Percentiles rank a stretch among this genome's conserved stretches.
Conservation (phyloP, 148 eudicot genomes). For the Bassia scoparia region DNA sequence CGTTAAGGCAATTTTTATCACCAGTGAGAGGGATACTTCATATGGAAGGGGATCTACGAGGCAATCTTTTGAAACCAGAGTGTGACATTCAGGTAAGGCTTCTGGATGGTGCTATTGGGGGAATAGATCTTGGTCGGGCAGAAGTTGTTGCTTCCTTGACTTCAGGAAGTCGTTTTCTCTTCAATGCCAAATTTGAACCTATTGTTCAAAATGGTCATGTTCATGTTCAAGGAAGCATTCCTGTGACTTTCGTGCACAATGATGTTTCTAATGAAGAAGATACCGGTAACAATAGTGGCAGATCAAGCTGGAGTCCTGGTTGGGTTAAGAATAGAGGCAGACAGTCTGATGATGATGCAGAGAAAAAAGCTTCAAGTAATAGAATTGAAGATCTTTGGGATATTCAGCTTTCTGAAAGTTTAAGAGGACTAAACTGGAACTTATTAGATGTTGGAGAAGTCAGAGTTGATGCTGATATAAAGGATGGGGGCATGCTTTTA, state of each 20-base stretch:
- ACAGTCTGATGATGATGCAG: constrained; percentile 52
- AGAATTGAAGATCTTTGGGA: constrained; percentile 93
- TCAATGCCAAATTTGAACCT: constrained; percentile 97
- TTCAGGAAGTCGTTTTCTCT: constrained; percentile 88
- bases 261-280: constrained; percentile 60
- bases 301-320: constrained; percentile 64
- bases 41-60: constrained; percentile 99
- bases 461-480: constrained; percentile 98
- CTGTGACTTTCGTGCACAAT: constrained; percentile 61
- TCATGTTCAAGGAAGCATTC: constrained; percentile 97
- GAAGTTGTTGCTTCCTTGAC: constrained; percentile 97
- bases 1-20: constrained; percentile 77
- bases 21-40: constrained; percentile 91
- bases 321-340: constrained; percentile 69
- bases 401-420: constrained; percentile 84
- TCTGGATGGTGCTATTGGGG: constrained; percentile 94
- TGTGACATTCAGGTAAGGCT: constrained; percentile 99
- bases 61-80: constrained; percentile 90
- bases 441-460: constrained; percentile 93
- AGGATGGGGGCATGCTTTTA: constrained; percentile 99
- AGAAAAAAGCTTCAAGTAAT: constrained; percentile 64
- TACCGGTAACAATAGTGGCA: constrained; percentile 50
- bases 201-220: constrained; percentile 95
- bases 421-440: constrained; percentile 91
- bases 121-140: constrained; percentile 96